phyloP scores from a whole-genome alignment of 1,139 yeast genomes.

The Diutina neorugosa region DNA sequence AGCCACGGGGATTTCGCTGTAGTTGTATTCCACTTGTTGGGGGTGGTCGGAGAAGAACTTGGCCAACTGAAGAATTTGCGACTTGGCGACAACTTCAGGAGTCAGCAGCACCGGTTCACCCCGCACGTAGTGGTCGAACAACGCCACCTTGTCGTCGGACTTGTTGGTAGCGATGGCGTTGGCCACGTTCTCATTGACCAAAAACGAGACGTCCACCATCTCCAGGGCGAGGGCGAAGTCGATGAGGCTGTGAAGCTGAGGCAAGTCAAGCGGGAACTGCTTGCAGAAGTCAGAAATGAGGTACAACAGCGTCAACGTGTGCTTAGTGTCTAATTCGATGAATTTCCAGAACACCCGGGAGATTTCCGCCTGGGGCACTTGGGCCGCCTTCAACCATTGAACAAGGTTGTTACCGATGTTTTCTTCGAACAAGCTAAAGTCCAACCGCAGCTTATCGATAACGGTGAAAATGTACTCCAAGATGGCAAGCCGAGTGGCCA shows the following conservation, averaged over 20 bases:
- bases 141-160: conserved; percentile 15
- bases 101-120: conserved; percentile 20
- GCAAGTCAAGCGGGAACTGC: conserved; percentile 11
- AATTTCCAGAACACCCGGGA: conserved; percentile 28
- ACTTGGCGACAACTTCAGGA: conserved; percentile 18
- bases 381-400: conserved; percentile 23
- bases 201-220: conserved; percentile 31
- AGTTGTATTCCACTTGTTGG: conserved; percentile 16
- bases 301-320: conserved; percentile 20
- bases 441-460: conserved; percentile 20
- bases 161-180: conserved; percentile 15
- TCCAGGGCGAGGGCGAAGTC: conserved; percentile 28
- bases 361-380: conserved; percentile 18
- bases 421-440: conserved; percentile 23
- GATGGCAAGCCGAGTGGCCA: conserved; percentile 21
- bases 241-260: conserved; percentile 24
- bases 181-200: conserved; percentile 30
- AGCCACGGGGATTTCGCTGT: conserved; percentile 28
- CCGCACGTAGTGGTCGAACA: conserved; percentile 23
- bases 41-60: conserved; percentile 21
- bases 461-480: conserved; percentile 22
- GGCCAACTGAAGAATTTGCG: conserved; percentile 31
- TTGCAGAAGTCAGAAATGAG: conserved; percentile 26
- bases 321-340: conserved; percentile 22
- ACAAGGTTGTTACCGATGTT: conserved; percentile 27